Conservation (phyloP, 1,284 basidiomycete species). For the Malassezia caprae region DNA sequence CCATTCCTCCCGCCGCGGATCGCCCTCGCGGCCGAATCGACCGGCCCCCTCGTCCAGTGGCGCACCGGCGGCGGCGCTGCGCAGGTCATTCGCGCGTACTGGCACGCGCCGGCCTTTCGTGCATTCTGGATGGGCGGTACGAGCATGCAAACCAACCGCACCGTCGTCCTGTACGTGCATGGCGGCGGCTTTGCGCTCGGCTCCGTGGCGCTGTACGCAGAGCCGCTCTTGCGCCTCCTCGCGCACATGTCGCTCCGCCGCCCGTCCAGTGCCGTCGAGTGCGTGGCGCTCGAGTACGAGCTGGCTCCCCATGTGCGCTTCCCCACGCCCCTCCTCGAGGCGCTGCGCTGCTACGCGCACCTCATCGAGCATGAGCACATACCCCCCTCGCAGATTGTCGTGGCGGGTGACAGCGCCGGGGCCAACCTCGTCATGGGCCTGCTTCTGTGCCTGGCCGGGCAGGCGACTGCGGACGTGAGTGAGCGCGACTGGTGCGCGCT, state of each 20-base stretch:
- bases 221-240: constrained; percentile 40
- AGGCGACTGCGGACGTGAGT: constrained; percentile 20
- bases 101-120: constrained; percentile 22
- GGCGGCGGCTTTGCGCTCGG: constrained; percentile 46
- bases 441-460: constrained; percentile 36
- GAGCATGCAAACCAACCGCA: constrained; percentile 8
- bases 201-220: constrained; percentile 45
- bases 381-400: constrained; percentile 28
- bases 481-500: constrained; percentile 40
- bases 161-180: constrained; percentile 32
- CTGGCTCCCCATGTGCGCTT: constrained; percentile 36
- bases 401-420: constrained; percentile 46
- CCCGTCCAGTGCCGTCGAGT: constrained; percentile 12
- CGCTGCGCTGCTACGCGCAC: constrained; percentile 44
- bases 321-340: constrained; percentile 38
- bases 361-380: constrained; percentile 40
- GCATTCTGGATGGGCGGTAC: constrained; percentile 39
- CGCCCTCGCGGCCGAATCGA: constrained; percentile 43
- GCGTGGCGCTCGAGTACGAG: constrained; percentile 45
- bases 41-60: constrained; percentile 42
- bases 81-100: constrained; percentile 28
- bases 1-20: constrained; percentile 42
- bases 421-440: constrained; percentile 40
- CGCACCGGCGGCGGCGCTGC: constrained; percentile 30
- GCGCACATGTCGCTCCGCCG: constrained; percentile 23